A percentile compares a stretch with the other conserved stretches of the same genome.
phyloP scores from a whole-genome alignment of 1,284 basidiomycete species.

The Austroboletus niveus region DNA sequence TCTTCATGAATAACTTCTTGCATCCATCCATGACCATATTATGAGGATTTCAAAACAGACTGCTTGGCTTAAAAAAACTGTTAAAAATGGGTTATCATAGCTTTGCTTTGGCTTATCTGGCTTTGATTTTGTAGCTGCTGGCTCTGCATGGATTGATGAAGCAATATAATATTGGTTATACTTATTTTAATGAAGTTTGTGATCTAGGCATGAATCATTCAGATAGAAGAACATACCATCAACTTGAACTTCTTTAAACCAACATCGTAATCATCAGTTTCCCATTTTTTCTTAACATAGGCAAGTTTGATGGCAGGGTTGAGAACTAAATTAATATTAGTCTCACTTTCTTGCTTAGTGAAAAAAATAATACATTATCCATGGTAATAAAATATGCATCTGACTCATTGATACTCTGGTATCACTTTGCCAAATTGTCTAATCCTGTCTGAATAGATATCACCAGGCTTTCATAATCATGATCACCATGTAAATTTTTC shows the following conservation, averaged over 20 bases:
- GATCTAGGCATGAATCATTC: too few relatives aligned
- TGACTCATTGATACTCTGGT: not conserved
- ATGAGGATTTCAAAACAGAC: not conserved
- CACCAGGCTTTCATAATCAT: too few relatives aligned
- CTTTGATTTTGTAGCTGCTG: too few relatives aligned
- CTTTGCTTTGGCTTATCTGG: too few relatives aligned
- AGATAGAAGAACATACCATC: not conserved
- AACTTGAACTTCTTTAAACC: not conserved
- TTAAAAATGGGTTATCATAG: too few relatives aligned
- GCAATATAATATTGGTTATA: too few relatives aligned
- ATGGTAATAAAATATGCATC: not conserved
- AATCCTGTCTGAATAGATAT: not conserved
- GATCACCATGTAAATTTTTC: too few relatives aligned
- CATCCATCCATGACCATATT: not conserved
- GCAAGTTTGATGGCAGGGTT: not conserved
- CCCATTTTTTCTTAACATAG: not conserved
- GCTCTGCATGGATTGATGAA: too few relatives aligned
- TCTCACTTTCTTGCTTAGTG: not conserved
- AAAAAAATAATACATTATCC: not conserved
- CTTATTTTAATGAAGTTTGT: too few relatives aligned
- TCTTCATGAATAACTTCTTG: not conserved
- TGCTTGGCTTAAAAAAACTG: not conserved
- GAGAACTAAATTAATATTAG: not conserved
- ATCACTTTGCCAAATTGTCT: not conserved
- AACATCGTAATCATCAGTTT: not conserved